These are phyloP conservation scores for Pyrus communis DNA, from an alignment of 306 rosid species.

Conservation along the genomic window DNA sequence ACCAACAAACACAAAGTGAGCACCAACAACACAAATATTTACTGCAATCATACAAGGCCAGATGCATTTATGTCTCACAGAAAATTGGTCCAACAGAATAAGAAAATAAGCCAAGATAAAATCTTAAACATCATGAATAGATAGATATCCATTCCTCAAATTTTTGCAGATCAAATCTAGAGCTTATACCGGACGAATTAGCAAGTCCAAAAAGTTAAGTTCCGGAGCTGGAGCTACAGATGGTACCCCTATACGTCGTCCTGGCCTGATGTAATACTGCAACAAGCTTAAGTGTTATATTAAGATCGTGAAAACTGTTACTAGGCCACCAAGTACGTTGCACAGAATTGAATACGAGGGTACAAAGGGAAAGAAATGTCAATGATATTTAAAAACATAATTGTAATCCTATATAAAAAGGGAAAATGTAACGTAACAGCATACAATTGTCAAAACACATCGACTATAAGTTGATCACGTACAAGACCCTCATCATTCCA, in stretches of 20 bases:
- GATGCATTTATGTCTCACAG: too few species aligned
- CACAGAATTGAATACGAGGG: background rate
- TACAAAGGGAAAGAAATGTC: slow-evolving; percentile 5
- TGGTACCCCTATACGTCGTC: slow-evolving; percentile 51
- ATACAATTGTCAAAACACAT: too few species aligned
- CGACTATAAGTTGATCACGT: too few species aligned
- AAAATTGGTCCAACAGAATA: background rate
- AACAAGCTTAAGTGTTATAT: slow-evolving; percentile 21
- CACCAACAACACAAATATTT: too few species aligned
- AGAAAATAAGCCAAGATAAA: background rate
- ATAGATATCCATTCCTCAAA: background rate
- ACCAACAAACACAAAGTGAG: too few species aligned
- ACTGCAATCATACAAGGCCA: too few species aligned
- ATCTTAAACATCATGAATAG: background rate
- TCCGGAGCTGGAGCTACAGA: slow-evolving; percentile 30
- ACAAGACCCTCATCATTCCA: background rate
- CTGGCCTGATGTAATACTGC: slow-evolving; percentile 71
- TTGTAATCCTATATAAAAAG: too few species aligned
- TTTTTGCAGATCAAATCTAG: background rate
- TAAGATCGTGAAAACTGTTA: slow-evolving; percentile 8
- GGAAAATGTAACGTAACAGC: too few species aligned
- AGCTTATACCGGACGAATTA: slow-evolving; percentile 68
- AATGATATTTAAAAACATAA: slow-evolving; percentile 7
- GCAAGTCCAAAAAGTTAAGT: slow-evolving; percentile 77
- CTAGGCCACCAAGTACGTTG: slow-evolving; percentile 12